These are phyloP conservation scores for Coprinopsis sp. DNA, from an alignment of 768 basidiomycete species.

Conservation along the genomic window DNA sequence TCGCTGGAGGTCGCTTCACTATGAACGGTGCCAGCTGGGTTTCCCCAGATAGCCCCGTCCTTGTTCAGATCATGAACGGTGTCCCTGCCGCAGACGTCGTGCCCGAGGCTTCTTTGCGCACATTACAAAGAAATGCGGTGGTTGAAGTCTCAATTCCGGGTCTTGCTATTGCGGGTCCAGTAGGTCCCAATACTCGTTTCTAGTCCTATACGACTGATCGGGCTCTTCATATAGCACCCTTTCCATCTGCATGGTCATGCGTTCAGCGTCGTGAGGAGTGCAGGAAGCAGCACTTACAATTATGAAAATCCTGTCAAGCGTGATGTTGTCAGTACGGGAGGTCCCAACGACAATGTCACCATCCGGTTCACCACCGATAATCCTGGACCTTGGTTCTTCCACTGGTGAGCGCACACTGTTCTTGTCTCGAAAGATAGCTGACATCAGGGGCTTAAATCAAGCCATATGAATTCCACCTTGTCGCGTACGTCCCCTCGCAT, in stretches of 20 bases:
- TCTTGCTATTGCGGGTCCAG: constrained; percentile 14
- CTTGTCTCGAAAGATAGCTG: not conserved
- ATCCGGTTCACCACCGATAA: constrained; percentile 20
- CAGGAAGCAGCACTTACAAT: constrained; percentile 5
- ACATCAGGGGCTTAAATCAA: not conserved
- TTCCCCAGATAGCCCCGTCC: constrained; percentile 37
- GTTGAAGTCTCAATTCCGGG: constrained; percentile 46
- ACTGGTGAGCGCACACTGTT: constrained; percentile 13
- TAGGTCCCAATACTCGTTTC: too few species aligned
- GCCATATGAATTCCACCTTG: constrained; percentile 3
- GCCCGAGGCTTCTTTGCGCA: constrained; percentile 36
- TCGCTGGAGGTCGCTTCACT: constrained; percentile 7
- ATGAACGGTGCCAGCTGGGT: constrained; percentile 11
- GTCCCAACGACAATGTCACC: constrained; percentile 12
- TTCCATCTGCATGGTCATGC: constrained; percentile 10
- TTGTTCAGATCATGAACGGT: constrained; percentile 49
- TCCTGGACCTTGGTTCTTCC: constrained; percentile 19
- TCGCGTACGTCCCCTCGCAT: constrained; percentile 9
- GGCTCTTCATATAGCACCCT: constrained; percentile 10
- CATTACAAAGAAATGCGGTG: constrained; percentile 40
- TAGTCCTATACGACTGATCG: too few species aligned
- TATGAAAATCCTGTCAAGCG: constrained; percentile 6
- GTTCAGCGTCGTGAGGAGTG: constrained; percentile 7
- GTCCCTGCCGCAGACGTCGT: constrained; percentile 33
- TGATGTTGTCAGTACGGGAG: constrained; percentile 16